Conservation (phyloP, 2,329 filamentous ascomycete species). For the Reticulascus tulasneorum region DNA sequence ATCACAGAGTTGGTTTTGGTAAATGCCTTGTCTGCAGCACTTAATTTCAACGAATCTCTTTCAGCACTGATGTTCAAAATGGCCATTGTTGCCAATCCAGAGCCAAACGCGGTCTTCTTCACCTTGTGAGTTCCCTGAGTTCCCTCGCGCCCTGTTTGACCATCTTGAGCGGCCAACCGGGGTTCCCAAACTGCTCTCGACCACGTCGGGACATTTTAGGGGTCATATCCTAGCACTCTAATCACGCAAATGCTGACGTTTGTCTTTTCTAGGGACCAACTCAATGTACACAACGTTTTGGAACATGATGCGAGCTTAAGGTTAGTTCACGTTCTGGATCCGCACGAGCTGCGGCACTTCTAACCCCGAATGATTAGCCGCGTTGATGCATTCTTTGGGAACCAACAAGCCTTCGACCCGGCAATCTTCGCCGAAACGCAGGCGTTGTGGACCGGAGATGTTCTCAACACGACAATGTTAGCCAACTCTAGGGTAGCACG, state of each 20-base stretch:
- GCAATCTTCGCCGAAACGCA: slow-evolving; percentile 42
- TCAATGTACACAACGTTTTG: slow-evolving; percentile 42
- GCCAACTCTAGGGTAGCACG: slow-evolving; percentile 43
- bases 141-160: no score
- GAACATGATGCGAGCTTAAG: slow-evolving; percentile 46
- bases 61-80: slow-evolving; percentile 36
- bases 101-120: slow-evolving; percentile 39
- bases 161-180: no score
- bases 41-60: slow-evolving; percentile 40
- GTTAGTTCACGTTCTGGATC: no score
- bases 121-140: slow-evolving; percentile 21
- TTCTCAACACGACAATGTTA: slow-evolving; percentile 34
- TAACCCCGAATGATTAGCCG: slow-evolving; percentile 37
- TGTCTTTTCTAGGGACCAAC: slow-evolving; percentile 33
- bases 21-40: slow-evolving; percentile 30
- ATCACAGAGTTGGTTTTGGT: slow-evolving; percentile 33
- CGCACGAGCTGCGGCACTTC: no score
- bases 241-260: neutral
- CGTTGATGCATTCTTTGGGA: slow-evolving; percentile 45
- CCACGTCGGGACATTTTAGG: no score
- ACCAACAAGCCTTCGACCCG: slow-evolving; percentile 49
- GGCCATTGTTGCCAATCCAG: slow-evolving; percentile 37
- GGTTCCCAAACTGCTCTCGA: no score
- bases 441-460: slow-evolving; percentile 40
- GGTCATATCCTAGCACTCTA: no score